These are phyloP conservation scores for Sequoia sempervirens DNA, from an alignment of 75 land plant species.

Conservation along the genomic window DNA sequence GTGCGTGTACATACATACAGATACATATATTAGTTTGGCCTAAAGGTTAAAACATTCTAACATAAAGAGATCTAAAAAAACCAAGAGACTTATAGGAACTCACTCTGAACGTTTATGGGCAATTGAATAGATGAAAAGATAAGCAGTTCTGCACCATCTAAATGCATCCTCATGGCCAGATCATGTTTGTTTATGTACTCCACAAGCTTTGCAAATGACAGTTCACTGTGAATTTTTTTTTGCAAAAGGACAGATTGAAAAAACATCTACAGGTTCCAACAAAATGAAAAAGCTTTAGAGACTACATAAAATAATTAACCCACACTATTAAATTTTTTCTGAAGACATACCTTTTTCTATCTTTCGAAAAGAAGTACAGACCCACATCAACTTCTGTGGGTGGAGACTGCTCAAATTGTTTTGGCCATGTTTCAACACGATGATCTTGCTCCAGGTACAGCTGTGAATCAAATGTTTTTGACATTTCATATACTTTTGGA, in stretches of 20 bases:
- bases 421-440: conserved; percentile 31
- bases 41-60: background rate
- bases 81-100: background rate
- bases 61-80: background rate
- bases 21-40: background rate
- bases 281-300: background rate
- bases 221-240: background rate
- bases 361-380: conserved; percentile 33
- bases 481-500: conserved; percentile 16
- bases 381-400: conserved; percentile 35
- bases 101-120: background rate
- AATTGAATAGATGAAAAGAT: conserved; percentile 2
- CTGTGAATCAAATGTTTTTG: conserved; percentile 9
- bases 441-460: conserved; percentile 15
- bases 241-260: background rate
- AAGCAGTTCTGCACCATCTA: background rate
- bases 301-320: background rate
- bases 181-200: background rate
- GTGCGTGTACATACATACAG: no score
- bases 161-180: conserved; percentile 6
- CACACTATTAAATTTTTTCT: background rate
- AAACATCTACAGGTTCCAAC: background rate
- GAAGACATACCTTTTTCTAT: background rate
- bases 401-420: conserved; percentile 15
- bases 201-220: background rate